Evolutionary conservation across 495 filamentous ascomycete species (phyloP).

Genomic region (Lepraria neglecta): DNA sequence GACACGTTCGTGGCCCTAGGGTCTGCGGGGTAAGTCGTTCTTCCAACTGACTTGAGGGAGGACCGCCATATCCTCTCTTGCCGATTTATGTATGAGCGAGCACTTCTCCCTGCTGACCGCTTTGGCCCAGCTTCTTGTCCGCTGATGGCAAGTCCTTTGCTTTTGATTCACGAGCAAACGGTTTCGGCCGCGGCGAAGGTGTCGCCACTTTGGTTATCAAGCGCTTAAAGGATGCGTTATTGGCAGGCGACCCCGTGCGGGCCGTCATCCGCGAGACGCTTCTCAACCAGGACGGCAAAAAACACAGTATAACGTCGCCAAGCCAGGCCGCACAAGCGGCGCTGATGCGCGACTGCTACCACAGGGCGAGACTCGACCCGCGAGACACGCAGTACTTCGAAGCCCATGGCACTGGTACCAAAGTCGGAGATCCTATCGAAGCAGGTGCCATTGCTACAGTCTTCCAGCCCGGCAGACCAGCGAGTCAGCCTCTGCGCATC

Average conservation of each 20-base stretch:
- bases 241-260: conserved; percentile 40
- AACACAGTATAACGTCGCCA: conserved; percentile 39
- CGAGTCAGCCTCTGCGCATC: conserved; percentile 30
- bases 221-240: conserved; percentile 34
- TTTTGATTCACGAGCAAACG: conserved; percentile 33
- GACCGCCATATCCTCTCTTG: too few relatives aligned
- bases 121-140: not conserved
- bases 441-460: conserved; percentile 28
- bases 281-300: conserved; percentile 49
- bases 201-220: conserved; percentile 40
- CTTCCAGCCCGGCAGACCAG: conserved; percentile 15
- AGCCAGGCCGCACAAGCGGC: conserved; percentile 34
- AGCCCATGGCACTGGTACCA: conserved; percentile 49
- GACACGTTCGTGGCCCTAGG: not conserved
- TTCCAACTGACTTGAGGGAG: not conserved
- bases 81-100: too few relatives aligned
- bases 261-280: conserved; percentile 27
- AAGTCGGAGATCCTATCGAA: conserved; percentile 46
- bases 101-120: too few relatives aligned
- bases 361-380: conserved; percentile 32
- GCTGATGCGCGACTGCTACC: conserved; percentile 42
- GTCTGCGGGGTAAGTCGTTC: not conserved
- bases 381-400: conserved; percentile 39
- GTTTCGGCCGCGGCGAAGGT: conserved; percentile 44
- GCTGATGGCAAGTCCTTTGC: conserved; percentile 25